phyloP scores from a whole-genome alignment of 306 rosid species.

The Luffa acutangula region DNA sequence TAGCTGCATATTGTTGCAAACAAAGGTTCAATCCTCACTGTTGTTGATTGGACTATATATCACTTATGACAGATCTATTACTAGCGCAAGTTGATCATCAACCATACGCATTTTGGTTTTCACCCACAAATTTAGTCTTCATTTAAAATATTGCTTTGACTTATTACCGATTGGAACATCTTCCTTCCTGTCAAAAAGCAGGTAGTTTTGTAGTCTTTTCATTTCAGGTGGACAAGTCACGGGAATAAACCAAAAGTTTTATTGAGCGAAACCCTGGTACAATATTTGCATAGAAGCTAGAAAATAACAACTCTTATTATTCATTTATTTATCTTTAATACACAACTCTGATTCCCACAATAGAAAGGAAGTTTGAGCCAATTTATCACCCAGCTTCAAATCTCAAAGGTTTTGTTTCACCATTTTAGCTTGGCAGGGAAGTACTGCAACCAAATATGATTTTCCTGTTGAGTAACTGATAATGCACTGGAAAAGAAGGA shows the following conservation, averaged over 20 bases:
- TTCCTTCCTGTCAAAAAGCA: slow-evolving; percentile 2
- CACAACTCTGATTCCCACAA: neutral
- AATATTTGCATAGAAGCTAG: slow-evolving; percentile 1
- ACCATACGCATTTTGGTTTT: neutral
- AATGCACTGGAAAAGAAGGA: neutral
- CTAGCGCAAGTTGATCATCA: neutral
- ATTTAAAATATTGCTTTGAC: neutral
- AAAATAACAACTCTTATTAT: neutral
- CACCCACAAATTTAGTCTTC: neutral
- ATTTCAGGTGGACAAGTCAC: neutral
- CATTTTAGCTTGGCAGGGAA: slow-evolving; percentile 68
- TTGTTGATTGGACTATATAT: neutral
- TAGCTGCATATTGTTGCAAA: neutral
- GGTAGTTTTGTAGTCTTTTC: neutral
- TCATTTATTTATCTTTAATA: neutral
- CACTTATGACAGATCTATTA: neutral
- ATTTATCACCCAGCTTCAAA: neutral
- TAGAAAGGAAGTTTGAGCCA: neutral
- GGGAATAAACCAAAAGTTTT: neutral
- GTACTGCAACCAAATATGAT: slow-evolving; percentile 37
- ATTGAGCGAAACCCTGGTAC: neutral
- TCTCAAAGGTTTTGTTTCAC: slow-evolving; percentile 28
- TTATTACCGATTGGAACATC: neutral
- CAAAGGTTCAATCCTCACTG: neutral
- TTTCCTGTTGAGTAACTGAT: neutral